These are phyloP conservation scores for Odontarrhena argentea DNA, from an alignment of 345 rosid species.

Conservation along the genomic window DNA sequence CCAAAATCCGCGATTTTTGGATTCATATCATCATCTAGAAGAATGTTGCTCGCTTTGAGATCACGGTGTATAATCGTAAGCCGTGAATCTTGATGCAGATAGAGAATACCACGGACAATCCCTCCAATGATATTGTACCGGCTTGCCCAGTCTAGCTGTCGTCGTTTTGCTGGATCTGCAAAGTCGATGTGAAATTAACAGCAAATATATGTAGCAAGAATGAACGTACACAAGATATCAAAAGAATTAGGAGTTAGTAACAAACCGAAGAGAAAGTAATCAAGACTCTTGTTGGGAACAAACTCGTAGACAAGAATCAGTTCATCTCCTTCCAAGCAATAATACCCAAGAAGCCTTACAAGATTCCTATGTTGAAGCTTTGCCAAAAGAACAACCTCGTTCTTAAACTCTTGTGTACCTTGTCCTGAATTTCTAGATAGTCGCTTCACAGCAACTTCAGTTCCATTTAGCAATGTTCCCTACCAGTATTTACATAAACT, in stretches of 20 bases:
- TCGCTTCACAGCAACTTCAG: constrained; percentile 50
- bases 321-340: constrained; percentile 44
- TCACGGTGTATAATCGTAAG: constrained; percentile 36
- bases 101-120: constrained; percentile 26
- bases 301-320: constrained; percentile 48
- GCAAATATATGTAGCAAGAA: background rate
- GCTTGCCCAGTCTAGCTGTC: constrained; percentile 9
- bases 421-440: constrained; percentile 44
- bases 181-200: background rate
- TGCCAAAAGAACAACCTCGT: constrained; percentile 47
- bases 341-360: constrained; percentile 46
- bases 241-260: background rate
- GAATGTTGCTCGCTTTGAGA: constrained; percentile 33
- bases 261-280: constrained; percentile 44
- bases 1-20: constrained; percentile 39
- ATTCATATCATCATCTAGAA: constrained; percentile 29
- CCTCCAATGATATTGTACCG: constrained; percentile 32
- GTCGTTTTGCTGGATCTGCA: background rate
- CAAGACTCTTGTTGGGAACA: constrained; percentile 47
- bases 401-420: constrained; percentile 50
- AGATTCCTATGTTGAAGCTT: constrained; percentile 58
- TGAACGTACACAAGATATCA: background rate
- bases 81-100: constrained; percentile 36
- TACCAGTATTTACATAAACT: background rate
- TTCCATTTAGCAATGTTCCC: constrained; percentile 34